These are phyloP conservation scores for Dictyostelium firmibasis DNA, from an alignment of 78 protist species.

Conservation along the genomic window DNA sequence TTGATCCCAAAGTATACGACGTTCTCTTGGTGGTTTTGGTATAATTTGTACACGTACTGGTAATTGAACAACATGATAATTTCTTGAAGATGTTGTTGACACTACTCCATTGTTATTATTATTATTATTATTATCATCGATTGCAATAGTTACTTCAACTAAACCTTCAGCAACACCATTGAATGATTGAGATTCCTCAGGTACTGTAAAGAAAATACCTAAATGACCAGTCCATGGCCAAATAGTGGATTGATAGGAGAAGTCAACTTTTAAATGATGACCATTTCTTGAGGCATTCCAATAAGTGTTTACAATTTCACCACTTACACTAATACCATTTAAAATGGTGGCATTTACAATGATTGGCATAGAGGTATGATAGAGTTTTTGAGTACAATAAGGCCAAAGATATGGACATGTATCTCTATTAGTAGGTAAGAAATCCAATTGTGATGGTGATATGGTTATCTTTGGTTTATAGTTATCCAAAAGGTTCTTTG, in stretches of 20 bases:
- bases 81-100: not conserved
- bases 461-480: constrained; percentile 78
- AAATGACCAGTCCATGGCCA: constrained; percentile 96
- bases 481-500: constrained; percentile 2
- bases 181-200: constrained; percentile 19
- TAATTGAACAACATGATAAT: not conserved
- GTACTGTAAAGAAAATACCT: constrained; percentile 71
- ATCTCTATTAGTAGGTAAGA: not conserved
- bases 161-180: constrained; percentile 77
- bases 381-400: constrained; percentile 92
- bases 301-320: constrained; percentile 15
- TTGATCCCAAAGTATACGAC: constrained; percentile 95
- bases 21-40: constrained; percentile 91
- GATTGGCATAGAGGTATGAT: constrained; percentile 80
- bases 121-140: not conserved
- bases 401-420: constrained; percentile 95
- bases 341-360: constrained; percentile 90
- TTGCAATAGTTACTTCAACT: constrained; percentile 43
- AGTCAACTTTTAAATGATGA: constrained; percentile 25
- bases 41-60: constrained; percentile 74
- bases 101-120: not conserved
- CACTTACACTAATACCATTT: constrained; percentile 81
- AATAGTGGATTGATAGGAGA: constrained; percentile 26
- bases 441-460: constrained; percentile 79
- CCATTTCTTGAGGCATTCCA: constrained; percentile 71